Percentiles rank a stretch among this genome's conserved stretches.
These are phyloP conservation scores for Metarhizium album DNA, from an alignment of 2,329 filamentous ascomycete species.

Conservation along the genomic window DNA sequence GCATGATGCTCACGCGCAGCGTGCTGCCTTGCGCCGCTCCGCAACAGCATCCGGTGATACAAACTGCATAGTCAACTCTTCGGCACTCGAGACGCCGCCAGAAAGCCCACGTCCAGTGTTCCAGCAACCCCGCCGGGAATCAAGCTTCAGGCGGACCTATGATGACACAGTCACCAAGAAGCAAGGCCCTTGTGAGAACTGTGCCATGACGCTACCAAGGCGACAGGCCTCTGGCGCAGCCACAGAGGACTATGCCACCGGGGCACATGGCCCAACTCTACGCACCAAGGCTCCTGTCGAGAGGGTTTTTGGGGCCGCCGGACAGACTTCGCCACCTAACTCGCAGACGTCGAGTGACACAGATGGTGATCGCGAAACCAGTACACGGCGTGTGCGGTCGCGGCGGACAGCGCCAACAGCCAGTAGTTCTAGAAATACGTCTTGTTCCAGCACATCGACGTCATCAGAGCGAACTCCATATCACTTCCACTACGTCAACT, in stretches of 20 bases:
- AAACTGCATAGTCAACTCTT: conserved; percentile 21
- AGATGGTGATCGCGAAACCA: conserved; percentile 37
- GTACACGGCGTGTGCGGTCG: conserved; percentile 24
- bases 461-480: conserved; percentile 32
- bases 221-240: conserved; percentile 19
- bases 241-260: conserved; percentile 20
- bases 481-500: conserved; percentile 56
- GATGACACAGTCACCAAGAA: conserved; percentile 55
- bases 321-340: conserved; percentile 38
- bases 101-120: conserved; percentile 40
- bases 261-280: conserved; percentile 43
- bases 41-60: conserved; percentile 10
- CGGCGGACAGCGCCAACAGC: conserved; percentile 34
- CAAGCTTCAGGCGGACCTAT: conserved; percentile 51
- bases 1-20: conserved; percentile 32
- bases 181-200: conserved; percentile 57
- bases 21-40: conserved; percentile 31
- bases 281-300: conserved; percentile 51
- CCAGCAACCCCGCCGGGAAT: conserved; percentile 37
- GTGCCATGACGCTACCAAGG: conserved; percentile 51
- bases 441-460: conserved; percentile 43
- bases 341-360: conserved; percentile 43
- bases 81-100: conserved; percentile 45
- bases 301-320: conserved; percentile 39
- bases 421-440: conserved; percentile 31